phyloP scores from a whole-genome alignment of 2,329 filamentous ascomycete genomes.

The Fragosphaeria purpurea region DNA sequence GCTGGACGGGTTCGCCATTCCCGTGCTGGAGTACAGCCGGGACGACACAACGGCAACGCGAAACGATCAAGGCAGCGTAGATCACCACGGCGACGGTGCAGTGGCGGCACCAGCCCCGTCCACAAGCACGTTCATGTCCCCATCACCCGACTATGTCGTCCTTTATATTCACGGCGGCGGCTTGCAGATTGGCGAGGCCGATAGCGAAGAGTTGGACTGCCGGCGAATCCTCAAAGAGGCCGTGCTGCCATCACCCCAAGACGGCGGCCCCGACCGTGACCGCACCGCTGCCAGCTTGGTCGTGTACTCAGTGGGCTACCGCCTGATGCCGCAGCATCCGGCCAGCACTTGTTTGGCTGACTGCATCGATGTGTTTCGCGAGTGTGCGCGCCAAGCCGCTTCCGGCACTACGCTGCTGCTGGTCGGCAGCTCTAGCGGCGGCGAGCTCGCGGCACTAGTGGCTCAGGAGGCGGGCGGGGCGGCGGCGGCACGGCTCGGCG shows the following conservation, averaged over 20 bases:
- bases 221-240: constrained; percentile 27
- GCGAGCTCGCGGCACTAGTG: constrained; percentile 35
- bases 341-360: constrained; percentile 32
- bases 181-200: constrained; percentile 35
- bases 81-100: not conserved
- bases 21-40: constrained; percentile 24
- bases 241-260: constrained; percentile 7
- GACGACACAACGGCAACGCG: not conserved
- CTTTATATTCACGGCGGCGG: constrained; percentile 41
- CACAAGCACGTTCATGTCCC: not conserved
- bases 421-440: constrained; percentile 37
- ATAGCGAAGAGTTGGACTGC: constrained; percentile 39
- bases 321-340: constrained; percentile 30
- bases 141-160: constrained; percentile 18
- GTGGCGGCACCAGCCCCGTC: not conserved
- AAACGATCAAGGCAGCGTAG: not conserved
- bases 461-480: constrained; percentile 19
- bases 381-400: constrained; percentile 11
- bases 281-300: constrained; percentile 7
- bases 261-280: not conserved
- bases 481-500: constrained; percentile 21
- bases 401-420: constrained; percentile 20
- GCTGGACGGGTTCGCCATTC: constrained; percentile 24
- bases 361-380: constrained; percentile 26
- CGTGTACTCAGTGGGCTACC: constrained; percentile 37